Conservation (phyloP, 176 grass and related monocot species). For the Metroxylon sagu region DNA sequence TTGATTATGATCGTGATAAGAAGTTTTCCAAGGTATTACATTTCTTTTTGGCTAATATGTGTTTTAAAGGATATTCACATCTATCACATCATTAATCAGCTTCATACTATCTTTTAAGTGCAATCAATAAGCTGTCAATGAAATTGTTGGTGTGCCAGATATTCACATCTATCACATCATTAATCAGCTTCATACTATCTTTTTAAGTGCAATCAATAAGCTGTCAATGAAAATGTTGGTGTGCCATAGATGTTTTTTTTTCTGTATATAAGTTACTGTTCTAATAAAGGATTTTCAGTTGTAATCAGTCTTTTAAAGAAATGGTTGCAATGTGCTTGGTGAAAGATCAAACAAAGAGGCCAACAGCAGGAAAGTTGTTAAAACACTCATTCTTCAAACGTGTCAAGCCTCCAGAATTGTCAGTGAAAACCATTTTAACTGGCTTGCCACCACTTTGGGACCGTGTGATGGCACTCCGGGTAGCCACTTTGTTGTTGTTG, state of each 20-base stretch:
- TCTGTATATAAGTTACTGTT: conserved; percentile 15
- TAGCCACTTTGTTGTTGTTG: neutral
- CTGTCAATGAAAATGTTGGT: too few relatives aligned
- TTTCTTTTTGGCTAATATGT: conserved; percentile 42
- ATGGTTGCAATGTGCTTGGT: conserved; percentile 99
- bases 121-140: too few relatives aligned
- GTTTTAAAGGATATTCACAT: conserved; percentile 1
- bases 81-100: too few relatives aligned
- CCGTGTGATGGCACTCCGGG: conserved; percentile 93
- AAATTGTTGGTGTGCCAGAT: too few relatives aligned
- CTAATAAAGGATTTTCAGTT: conserved; percentile 68
- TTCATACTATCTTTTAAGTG: too few relatives aligned
- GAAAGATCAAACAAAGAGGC: conserved; percentile 99
- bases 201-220: too few relatives aligned
- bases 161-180: too few relatives aligned
- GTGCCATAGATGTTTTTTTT: neutral
- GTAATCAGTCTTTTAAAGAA: conserved; percentile 97
- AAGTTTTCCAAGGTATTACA: conserved; percentile 93
- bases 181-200: too few relatives aligned
- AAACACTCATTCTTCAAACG: conserved; percentile 98
- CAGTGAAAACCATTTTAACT: conserved; percentile 70
- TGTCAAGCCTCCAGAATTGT: conserved; percentile 77
- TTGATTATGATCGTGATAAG: conserved; percentile 97
- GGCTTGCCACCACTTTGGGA: conserved; percentile 90
- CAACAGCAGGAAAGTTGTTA: conserved; percentile 82